Percentiles rank a stretch among this genome's conserved stretches.
Conservation (phyloP, 495 filamentous ascomycete genomes). For the Amorphotheca resinae region DNA sequence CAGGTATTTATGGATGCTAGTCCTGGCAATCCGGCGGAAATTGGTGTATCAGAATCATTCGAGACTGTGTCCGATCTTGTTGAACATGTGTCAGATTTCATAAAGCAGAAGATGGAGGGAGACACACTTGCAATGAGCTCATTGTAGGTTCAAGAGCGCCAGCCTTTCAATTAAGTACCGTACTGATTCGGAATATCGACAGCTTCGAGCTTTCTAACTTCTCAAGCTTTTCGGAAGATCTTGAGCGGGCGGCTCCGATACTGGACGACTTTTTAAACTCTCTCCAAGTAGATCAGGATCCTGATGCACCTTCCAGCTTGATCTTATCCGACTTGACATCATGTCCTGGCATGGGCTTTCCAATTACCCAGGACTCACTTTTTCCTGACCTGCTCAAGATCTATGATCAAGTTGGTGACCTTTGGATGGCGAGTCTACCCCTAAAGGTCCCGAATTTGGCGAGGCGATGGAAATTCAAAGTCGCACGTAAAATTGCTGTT, state of each 20-base stretch:
- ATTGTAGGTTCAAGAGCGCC: constrained; percentile 2
- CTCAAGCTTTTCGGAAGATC: constrained; percentile 8
- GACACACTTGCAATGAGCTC: constrained; percentile 7
- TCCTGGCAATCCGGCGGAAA: not conserved
- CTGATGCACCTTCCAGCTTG: constrained; percentile 4
- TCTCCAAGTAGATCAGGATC: constrained; percentile 2
- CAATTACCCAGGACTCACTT: not conserved
- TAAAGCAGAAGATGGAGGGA: constrained; percentile 4
- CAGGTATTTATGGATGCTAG: not conserved
- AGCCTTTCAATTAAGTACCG: not conserved
- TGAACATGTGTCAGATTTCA: not conserved
- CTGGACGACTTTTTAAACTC: constrained; percentile 9
- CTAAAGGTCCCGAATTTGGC: constrained; percentile 1
- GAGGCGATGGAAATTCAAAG: constrained; percentile 15
- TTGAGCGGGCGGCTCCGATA: constrained; percentile 9
- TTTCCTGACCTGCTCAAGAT: constrained; percentile 8
- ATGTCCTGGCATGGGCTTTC: constrained; percentile 6
- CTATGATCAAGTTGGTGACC: constrained; percentile 15
- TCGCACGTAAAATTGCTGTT: constrained; percentile 16
- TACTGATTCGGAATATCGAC: not conserved
- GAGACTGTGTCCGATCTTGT: constrained; percentile 2
- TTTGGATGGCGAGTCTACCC: constrained; percentile 16
- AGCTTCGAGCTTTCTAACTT: constrained; percentile 9
- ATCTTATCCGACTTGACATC: constrained; percentile 5
- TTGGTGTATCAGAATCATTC: not conserved